phyloP scores from a whole-genome alignment of 805 yeast species.

The Dipodascus geniculatus region DNA sequence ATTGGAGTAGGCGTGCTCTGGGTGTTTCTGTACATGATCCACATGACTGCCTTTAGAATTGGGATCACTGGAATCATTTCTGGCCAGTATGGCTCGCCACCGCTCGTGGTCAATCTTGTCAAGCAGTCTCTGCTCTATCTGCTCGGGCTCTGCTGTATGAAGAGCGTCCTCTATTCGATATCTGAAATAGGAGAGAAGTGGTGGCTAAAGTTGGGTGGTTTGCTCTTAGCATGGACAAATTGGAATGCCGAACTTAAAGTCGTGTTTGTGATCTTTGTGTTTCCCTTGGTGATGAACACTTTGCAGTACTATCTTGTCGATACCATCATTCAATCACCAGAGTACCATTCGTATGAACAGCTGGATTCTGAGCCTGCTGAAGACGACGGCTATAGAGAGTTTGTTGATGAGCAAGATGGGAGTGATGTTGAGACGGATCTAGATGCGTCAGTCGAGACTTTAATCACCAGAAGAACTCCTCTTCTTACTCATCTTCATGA shows the following conservation, averaged over 20 bases:
- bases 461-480: not conserved
- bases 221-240: slow-evolving; percentile 74
- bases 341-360: slow-evolving; percentile 7
- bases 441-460: not conserved
- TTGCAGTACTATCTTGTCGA: slow-evolving; percentile 46
- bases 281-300: slow-evolving; percentile 32
- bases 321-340: slow-evolving; percentile 43
- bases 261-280: slow-evolving; percentile 65
- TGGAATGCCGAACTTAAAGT: slow-evolving; percentile 74
- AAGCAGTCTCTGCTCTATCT: slow-evolving; percentile 67
- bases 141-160: slow-evolving; percentile 50
- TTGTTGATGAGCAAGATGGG: not conserved
- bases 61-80: slow-evolving; percentile 33
- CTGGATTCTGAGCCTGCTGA: not conserved
- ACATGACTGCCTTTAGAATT: slow-evolving; percentile 32
- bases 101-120: slow-evolving; percentile 47
- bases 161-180: slow-evolving; percentile 39
- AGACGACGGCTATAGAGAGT: not conserved
- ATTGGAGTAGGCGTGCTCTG: slow-evolving; percentile 81
- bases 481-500: not conserved
- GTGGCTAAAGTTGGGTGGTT: slow-evolving; percentile 58
- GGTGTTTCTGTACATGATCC: slow-evolving; percentile 40
- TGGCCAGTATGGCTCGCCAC: slow-evolving; percentile 59
- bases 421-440: not conserved
- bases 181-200: slow-evolving; percentile 52